A percentile compares a stretch with the other conserved stretches of the same genome.
phyloP scores from a whole-genome alignment of 2,329 filamentous ascomycete species.

The Camillea tinctor region DNA sequence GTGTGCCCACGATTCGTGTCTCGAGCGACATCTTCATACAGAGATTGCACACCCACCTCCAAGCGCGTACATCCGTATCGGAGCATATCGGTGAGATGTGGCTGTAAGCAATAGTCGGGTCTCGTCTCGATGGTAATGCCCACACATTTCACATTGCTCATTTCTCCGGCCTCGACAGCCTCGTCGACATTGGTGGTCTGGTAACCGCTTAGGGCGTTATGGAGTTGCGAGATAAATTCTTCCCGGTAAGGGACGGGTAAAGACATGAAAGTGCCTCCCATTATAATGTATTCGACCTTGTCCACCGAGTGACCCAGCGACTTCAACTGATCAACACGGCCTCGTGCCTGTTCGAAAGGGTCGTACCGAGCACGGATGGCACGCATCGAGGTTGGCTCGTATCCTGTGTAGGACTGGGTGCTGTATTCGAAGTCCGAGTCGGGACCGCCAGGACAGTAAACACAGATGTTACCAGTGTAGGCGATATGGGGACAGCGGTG shows the following conservation, averaged over 20 bases:
- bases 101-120: slow-evolving; percentile 93
- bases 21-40: slow-evolving; percentile 97
- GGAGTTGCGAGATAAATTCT: slow-evolving; percentile 90
- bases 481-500: slow-evolving; percentile 97
- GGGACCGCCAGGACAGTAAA: slow-evolving; percentile 95
- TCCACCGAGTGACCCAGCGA: slow-evolving; percentile 94
- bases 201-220: slow-evolving; percentile 96
- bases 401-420: slow-evolving; percentile 97
- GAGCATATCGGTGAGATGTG: slow-evolving; percentile 94
- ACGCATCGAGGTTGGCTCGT: slow-evolving; percentile 97
- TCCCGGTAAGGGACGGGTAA: slow-evolving; percentile 85
- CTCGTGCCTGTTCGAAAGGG: slow-evolving; percentile 94
- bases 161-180: slow-evolving; percentile 88
- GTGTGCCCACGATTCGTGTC: slow-evolving; percentile 98
- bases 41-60: slow-evolving; percentile 91
- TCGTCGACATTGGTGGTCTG: slow-evolving; percentile 94
- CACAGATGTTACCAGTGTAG: slow-evolving; percentile 98
- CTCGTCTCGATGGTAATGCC: slow-evolving; percentile 98
- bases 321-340: slow-evolving; percentile 94
- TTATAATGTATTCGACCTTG: slow-evolving; percentile 99
- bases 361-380: slow-evolving; percentile 96
- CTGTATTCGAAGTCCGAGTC: slow-evolving; percentile 99
- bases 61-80: slow-evolving; percentile 95
- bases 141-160: slow-evolving; percentile 97
- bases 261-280: slow-evolving; percentile 99